phyloP scores from a whole-genome alignment of 306 rosid species.

The Ormosia semicastrata region DNA sequence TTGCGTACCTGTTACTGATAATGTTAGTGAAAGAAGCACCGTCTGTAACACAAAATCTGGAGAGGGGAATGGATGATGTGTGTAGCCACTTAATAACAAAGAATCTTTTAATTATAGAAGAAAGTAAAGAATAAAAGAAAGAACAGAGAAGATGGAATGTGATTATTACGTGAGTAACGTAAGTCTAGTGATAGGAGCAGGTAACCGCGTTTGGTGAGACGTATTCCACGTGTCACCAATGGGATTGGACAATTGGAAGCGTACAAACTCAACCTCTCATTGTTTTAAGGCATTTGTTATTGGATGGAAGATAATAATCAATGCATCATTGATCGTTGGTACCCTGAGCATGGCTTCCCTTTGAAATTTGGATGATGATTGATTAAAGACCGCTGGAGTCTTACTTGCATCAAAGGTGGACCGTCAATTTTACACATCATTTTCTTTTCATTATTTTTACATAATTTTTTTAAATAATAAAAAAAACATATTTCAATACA shows the following conservation, averaged over 20 bases:
- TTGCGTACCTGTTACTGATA: constrained; percentile 22
- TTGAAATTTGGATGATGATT: neutral
- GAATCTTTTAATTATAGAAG: neutral
- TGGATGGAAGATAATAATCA: neutral
- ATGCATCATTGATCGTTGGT: no score
- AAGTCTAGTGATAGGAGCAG: neutral
- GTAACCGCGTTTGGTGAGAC: neutral
- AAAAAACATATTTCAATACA: no score
- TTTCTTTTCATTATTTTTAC: neutral
- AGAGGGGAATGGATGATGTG: neutral
- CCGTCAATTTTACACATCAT: neutral
- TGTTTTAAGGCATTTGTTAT: neutral
- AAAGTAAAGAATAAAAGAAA: neutral
- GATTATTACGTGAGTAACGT: neutral
- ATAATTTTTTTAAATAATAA: no score
- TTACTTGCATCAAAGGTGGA: neutral
- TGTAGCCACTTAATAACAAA: neutral
- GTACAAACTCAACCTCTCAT: neutral
- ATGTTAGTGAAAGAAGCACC: neutral
- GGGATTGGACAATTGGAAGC: neutral
- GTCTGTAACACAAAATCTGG: neutral
- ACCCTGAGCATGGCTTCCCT: neutral
- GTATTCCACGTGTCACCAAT: neutral
- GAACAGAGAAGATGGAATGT: neutral
- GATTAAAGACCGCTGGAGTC: neutral